Evolutionary conservation across 371 early-diverging fungal species (phyloP).

Genomic region (Mucor velutinosus): DNA sequence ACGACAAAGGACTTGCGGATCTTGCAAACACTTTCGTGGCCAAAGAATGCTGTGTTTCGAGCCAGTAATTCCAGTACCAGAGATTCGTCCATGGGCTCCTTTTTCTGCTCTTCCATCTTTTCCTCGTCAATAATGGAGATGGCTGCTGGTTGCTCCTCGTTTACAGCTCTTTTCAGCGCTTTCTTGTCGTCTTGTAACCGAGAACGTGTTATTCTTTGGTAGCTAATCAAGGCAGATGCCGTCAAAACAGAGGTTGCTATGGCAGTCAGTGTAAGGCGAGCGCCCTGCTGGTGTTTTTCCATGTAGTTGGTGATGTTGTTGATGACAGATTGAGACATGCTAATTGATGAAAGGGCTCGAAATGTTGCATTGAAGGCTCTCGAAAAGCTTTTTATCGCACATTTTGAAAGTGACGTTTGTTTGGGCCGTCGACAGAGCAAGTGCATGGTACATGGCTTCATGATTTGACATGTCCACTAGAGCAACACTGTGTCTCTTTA

Average conservation of each 20-base stretch:
- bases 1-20: constrained; percentile 78
- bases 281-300: constrained; percentile 21
- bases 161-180: neutral
- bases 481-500: too few relatives aligned
- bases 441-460: too few relatives aligned
- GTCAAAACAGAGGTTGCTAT: constrained; percentile 62
- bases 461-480: too few relatives aligned
- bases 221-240: constrained; percentile 51
- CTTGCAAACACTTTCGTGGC: constrained; percentile 73
- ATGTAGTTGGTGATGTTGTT: constrained; percentile 15
- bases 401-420: too few relatives aligned
- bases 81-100: constrained; percentile 54
- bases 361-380: too few relatives aligned
- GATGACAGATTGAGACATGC: constrained; percentile 1
- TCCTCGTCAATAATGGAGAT: constrained; percentile 16
- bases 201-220: constrained; percentile 46
- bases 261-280: constrained; percentile 45
- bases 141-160: neutral
- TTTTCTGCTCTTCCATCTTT: neutral
- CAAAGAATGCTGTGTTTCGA: constrained; percentile 88
- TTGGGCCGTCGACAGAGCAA: too few relatives aligned
- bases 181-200: constrained; percentile 31
- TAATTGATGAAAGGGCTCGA: too few relatives aligned
- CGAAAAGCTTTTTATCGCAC: too few relatives aligned
- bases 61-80: constrained; percentile 86